These are phyloP conservation scores for Eucalyptus brandiana DNA, from an alignment of 345 rosid species.

Conservation along the genomic window DNA sequence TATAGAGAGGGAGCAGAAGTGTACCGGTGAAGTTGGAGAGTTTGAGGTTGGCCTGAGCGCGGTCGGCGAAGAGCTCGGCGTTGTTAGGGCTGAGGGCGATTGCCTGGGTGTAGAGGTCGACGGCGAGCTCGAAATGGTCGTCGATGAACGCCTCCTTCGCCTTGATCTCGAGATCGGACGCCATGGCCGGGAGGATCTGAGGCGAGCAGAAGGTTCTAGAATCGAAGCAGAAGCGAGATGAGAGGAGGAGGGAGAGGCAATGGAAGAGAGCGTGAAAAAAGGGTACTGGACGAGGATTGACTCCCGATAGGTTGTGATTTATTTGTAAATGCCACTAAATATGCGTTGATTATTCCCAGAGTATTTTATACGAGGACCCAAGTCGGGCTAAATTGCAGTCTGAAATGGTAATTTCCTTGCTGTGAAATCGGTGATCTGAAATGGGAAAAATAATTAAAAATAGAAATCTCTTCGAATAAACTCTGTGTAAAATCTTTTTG, in stretches of 20 bases:
- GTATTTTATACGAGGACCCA: background rate
- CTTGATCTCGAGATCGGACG: slow-evolving; percentile 44
- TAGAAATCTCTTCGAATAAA: background rate
- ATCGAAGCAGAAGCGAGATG: background rate
- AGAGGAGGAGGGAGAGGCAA: background rate
- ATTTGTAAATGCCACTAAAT: background rate
- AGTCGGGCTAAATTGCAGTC: background rate
- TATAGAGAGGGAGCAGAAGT: background rate
- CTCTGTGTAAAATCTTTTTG: background rate
- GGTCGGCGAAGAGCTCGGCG: slow-evolving; percentile 73
- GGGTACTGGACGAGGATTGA: background rate
- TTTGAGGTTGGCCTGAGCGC: slow-evolving; percentile 88
- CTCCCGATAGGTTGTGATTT: background rate
- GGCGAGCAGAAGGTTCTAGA: background rate
- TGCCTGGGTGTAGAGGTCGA: slow-evolving; percentile 73
- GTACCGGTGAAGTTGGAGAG: slow-evolving; percentile 63
- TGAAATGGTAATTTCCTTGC: background rate
- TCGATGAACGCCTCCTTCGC: slow-evolving; percentile 89
- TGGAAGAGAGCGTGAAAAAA: background rate
- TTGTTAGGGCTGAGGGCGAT: slow-evolving; percentile 44
- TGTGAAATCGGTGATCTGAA: background rate
- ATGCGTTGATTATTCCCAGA: background rate
- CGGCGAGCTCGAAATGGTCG: slow-evolving; percentile 77
- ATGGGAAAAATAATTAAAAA: background rate
- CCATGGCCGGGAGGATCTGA: background rate